Evolutionary conservation across 352 stramenopile genomes (phyloP), one percentile per base, ranked within the genome.

Genomic region (Phytophthora agathidicida): DNA sequence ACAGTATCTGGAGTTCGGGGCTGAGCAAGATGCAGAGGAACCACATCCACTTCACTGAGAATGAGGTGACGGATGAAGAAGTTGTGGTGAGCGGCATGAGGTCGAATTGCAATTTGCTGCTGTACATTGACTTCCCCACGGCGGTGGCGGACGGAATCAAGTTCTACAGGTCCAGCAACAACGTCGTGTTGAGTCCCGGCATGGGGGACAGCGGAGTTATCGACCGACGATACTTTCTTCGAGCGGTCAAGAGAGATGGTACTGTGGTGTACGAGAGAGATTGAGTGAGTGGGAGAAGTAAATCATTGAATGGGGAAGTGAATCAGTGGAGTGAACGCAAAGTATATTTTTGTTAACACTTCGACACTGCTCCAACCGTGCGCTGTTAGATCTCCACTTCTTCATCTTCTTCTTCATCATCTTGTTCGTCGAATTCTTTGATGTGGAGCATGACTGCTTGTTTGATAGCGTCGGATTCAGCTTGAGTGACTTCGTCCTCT

Each of bases 101-200:
- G 9, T 48, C 61, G 5, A 83, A 66, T 43, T 92, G 83, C 45
- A 65, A 94, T 36, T 33, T 96, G 57, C 65, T 94, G 54, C 56
- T 96, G 7, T 95, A 89, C 54, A 55, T 95, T 7, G 79, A 95
- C 57, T 71, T 83, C 11, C 44, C 55, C 3, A 60, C 60, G 31
- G 86, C 84, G 10, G 55, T 95, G 43, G 41, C 26, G 0, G 83
- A 93, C 38, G 83, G 84, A 7, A 86, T 95, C 57, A 83, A 77
- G 64, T 94, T 95, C 52, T 95, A 79, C 53, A 84, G 80, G 27
- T 95, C 86, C 6, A 92, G 75, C 51, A 95, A 95, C 58, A 92
- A 94, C 56, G 86, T 95, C 17, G 60, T 95, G 19, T 49, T 95
- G 24, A 94, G 75, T 64, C 71, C 83, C 1, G 86, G 86, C 0